Evolutionary conservation across 1,284 basidiomycete species (phyloP).

Genomic region (Mycena citricolor): DNA sequence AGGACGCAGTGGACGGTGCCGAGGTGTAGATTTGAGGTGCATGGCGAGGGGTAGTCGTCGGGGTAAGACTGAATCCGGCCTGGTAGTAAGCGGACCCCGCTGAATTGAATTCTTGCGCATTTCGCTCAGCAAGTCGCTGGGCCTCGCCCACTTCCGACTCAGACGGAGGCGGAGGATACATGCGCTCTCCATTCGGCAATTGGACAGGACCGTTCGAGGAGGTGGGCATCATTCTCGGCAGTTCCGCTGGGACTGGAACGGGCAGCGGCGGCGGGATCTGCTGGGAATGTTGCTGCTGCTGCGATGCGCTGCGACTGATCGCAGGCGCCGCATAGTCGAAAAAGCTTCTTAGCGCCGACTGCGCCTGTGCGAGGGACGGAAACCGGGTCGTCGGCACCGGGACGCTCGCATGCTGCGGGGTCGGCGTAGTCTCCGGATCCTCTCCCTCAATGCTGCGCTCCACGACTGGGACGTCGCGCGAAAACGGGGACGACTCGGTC

Average conservation of each 20-base stretch:
- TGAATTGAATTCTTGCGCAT: slow-evolving; percentile 17
- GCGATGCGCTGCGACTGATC: too few relatives aligned
- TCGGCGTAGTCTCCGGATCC: slow-evolving; percentile 18
- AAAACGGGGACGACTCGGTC: slow-evolving; percentile 40
- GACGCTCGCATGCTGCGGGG: slow-evolving; percentile 18
- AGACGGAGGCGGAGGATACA: slow-evolving; percentile 16
- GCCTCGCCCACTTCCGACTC: slow-evolving; percentile 15
- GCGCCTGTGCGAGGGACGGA: slow-evolving; percentile 16
- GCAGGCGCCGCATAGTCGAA: too few relatives aligned
- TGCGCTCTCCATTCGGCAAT: too few relatives aligned
- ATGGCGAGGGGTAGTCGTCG: too few relatives aligned
- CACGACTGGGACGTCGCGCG: too few relatives aligned
- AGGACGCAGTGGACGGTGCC: too few relatives aligned
- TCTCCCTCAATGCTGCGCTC: too few relatives aligned
- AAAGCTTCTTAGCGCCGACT: too few relatives aligned
- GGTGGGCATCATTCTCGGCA: too few relatives aligned
- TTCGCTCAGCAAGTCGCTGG: slow-evolving; percentile 12
- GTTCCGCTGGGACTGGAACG: slow-evolving; percentile 16
- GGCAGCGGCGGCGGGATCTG: background rate
- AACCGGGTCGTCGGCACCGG: slow-evolving; percentile 11
- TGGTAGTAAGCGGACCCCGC: slow-evolving; percentile 18
- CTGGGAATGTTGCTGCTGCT: slow-evolving; percentile 2
- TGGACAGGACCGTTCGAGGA: slow-evolving; percentile 1
- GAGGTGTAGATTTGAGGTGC: too few relatives aligned
- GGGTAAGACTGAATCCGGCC: slow-evolving; percentile 6